These are phyloP conservation scores for Penicillium sp. DNA, from an alignment of 2,329 filamentous ascomycete genomes.

Conservation along the genomic window DNA sequence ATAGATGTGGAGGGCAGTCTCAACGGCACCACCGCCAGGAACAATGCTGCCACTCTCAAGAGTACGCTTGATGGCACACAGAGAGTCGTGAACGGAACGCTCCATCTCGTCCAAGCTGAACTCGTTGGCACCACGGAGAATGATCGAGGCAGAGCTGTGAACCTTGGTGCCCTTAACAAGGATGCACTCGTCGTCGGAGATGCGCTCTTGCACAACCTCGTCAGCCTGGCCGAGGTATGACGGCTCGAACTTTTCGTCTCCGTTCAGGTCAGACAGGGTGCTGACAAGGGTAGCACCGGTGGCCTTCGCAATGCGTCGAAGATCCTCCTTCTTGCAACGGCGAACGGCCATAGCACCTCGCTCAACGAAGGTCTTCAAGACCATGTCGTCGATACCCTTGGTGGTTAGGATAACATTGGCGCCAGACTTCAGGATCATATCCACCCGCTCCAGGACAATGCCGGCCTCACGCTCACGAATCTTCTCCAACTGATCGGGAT, in stretches of 20 bases:
- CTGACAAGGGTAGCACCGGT: constrained; percentile 90
- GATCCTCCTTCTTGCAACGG: constrained; percentile 97
- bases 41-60: constrained; percentile 96
- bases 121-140: constrained; percentile 92
- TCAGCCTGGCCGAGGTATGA: constrained; percentile 87
- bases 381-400: constrained; percentile 96
- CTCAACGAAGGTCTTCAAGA: constrained; percentile 91
- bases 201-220: constrained; percentile 95
- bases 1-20: constrained; percentile 99
- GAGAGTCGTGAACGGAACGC: constrained; percentile 91
- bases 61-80: constrained; percentile 95
- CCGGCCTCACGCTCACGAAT: constrained; percentile 88
- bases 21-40: constrained; percentile 90
- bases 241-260: constrained; percentile 92
- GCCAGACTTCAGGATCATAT: constrained; percentile 96
- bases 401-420: constrained; percentile 96
- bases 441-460: constrained; percentile 87
- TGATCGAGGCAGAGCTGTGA: constrained; percentile 90
- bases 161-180: constrained; percentile 92
- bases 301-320: constrained; percentile 90
- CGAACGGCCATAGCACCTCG: constrained; percentile 92
- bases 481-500: constrained; percentile 94
- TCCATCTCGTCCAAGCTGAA: constrained; percentile 99
- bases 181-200: constrained; percentile 98
- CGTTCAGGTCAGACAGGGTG: constrained; percentile 92